Conservation (phyloP, 257 asterid genomes). For the Fraxinus americana region DNA sequence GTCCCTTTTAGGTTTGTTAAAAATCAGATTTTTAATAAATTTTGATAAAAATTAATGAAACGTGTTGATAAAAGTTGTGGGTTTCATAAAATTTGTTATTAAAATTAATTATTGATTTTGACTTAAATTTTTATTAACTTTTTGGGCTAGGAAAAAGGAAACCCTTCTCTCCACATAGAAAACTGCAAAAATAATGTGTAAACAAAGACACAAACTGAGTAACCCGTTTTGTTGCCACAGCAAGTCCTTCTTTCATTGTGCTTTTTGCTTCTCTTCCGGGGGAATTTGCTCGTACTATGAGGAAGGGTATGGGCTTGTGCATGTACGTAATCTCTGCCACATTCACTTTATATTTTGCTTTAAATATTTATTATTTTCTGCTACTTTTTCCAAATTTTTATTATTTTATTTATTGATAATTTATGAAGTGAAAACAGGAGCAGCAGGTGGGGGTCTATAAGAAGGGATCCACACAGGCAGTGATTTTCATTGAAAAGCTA, state of each 20-base stretch:
- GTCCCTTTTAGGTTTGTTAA: too few relatives aligned
- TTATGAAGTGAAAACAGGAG: slow-evolving; percentile 23
- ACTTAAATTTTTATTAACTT: too few relatives aligned
- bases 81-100: too few relatives aligned
- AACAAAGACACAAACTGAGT: too few relatives aligned
- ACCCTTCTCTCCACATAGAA: too few relatives aligned
- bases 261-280: slow-evolving; percentile 58
- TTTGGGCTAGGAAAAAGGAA: too few relatives aligned
- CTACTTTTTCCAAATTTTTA: background rate
- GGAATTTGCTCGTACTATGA: slow-evolving; percentile 23
- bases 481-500: slow-evolving; percentile 13
- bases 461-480: slow-evolving; percentile 24
- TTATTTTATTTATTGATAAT: slow-evolving; percentile 17
- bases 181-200: too few relatives aligned
- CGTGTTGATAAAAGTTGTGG: too few relatives aligned
- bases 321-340: slow-evolving; percentile 6
- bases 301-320: slow-evolving; percentile 31
- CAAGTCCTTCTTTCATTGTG: slow-evolving; percentile 69
- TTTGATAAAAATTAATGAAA: too few relatives aligned
- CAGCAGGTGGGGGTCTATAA: slow-evolving; percentile 31
- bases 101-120: too few relatives aligned
- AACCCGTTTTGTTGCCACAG: slow-evolving; percentile 40
- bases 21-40: too few relatives aligned
- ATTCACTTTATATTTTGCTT: slow-evolving; percentile 43
- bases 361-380: too few relatives aligned